Evolutionary conservation across 257 asterid genomes (phyloP).

Genomic region (Gentiana macrophylla): DNA sequence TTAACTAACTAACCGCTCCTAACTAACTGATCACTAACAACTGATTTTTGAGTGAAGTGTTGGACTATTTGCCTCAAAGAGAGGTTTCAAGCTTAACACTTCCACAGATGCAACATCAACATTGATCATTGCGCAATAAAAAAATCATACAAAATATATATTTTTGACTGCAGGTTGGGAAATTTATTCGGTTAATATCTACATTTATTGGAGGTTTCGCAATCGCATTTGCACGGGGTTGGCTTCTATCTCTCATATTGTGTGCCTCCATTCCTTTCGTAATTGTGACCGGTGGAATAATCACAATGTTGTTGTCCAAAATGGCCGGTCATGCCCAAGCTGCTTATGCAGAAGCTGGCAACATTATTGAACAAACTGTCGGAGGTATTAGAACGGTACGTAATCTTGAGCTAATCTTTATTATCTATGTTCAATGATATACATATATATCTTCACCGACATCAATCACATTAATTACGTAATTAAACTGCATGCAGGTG

Average conservation of each 20-base stretch:
- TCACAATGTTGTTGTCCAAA: slow-evolving; percentile 23
- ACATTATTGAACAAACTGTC: slow-evolving; percentile 45
- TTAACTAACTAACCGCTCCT: too few species aligned
- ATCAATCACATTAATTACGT: not conserved
- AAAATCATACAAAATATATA: not conserved
- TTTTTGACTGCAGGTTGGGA: slow-evolving; percentile 37
- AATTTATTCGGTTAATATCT: slow-evolving; percentile 35
- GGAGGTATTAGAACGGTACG: slow-evolving; percentile 57
- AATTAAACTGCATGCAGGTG: slow-evolving; percentile 27
- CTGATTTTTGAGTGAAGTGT: too few species aligned
- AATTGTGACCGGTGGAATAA: slow-evolving; percentile 28
- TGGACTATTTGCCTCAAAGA: too few species aligned
- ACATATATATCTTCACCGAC: not conserved
- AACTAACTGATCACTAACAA: too few species aligned
- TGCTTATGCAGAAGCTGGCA: slow-evolving; percentile 56
- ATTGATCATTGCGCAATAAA: too few species aligned
- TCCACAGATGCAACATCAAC: too few species aligned
- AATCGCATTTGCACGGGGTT: slow-evolving; percentile 48
- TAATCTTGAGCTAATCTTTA: not conserved
- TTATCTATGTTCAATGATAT: not conserved
- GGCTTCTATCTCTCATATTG: slow-evolving; percentile 45
- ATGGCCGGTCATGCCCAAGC: slow-evolving; percentile 28
- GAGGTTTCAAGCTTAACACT: too few species aligned
- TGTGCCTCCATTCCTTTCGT: slow-evolving; percentile 33
- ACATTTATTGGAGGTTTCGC: slow-evolving; percentile 53